Base-by-base conservation (phyloP, 2,329 filamentous ascomycete species). In the Coniochaeta ligniaria region DNA sequence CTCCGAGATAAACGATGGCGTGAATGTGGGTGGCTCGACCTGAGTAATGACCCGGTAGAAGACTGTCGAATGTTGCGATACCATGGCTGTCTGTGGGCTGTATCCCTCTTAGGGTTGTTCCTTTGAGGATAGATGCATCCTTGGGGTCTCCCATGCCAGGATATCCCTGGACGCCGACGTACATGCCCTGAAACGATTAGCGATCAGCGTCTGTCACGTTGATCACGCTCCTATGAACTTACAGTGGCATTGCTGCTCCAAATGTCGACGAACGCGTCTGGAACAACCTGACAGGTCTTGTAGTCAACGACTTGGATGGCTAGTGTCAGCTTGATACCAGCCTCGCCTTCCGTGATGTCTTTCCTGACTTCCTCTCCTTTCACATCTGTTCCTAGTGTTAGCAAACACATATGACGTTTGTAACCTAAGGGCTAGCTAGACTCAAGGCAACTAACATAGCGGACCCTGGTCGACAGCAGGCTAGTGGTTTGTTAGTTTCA, bases 301-400 rank as follows among this genome's bases (percentile, higher is more conserved):
- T 81, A 74, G 62, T 85, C 81, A 59, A 84, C 75, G 60, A 84
- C 73, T 68, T 84, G 81, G 63, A 81, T 75, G 64, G 83, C 80
- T 12, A 83, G 68, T 3, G 75, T 75, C 41, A 83, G 69, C 24
- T 76, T 74, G 26, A 85, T 72, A 56, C 82, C 82, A 9, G 66
- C 63, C 66, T 83, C 74, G 16, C 72, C 71, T 52, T 83, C 80
- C 17, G 72, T 74, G 41, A 84, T 69, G 64, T 84, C 71, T 33
- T 73, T 63, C 28, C 82, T 77, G 61, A 84, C 69, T 58, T 77
- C 74, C 67, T 84, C 81, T 33, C 81, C 82, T 22, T 72, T 67
- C 56, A 84, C 79, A 63, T 78, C 73, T 76, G 59, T 36, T 11
- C 1, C 2, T 8, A 47, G 20, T 16, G 28, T 47, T 45, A 61